Conservation (phyloP, 257 asterid genomes). For the Fraxinus quadrangulata region DNA sequence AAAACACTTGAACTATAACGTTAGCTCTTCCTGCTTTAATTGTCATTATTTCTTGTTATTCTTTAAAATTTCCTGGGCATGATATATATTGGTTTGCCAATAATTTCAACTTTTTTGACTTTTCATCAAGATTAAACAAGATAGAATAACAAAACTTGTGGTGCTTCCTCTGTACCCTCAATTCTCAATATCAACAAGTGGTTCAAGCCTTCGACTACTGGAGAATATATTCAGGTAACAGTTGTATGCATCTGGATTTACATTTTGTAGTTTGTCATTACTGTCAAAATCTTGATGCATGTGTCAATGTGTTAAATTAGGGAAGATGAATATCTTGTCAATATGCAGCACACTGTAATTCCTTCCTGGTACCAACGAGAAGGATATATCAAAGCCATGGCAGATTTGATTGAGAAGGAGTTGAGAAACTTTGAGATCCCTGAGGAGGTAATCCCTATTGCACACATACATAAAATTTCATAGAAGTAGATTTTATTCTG, state of each 20-base stretch:
- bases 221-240: constrained; percentile 86
- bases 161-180: constrained; percentile 99
- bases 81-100: constrained; percentile 1
- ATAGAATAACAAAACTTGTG: constrained; percentile 84
- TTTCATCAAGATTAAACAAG: constrained; percentile 69
- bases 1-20: background rate
- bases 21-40: background rate
- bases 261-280: constrained; percentile 22
- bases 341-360: constrained; percentile 99
- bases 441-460: constrained; percentile 57
- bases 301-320: constrained; percentile 44
- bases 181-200: constrained; percentile 97
- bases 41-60: background rate
- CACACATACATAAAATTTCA: constrained; percentile 15
- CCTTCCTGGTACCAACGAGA: constrained; percentile 99
- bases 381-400: constrained; percentile 97
- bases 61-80: background rate
- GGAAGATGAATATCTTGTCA: constrained; percentile 96
- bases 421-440: constrained; percentile 70
- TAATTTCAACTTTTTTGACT: background rate
- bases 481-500: background rate
- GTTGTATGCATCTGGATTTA: constrained; percentile 29
- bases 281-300: constrained; percentile 26
- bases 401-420: constrained; percentile 85
- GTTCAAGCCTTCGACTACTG: constrained; percentile 94